phyloP scores from a whole-genome alignment of 495 filamentous ascomycete species.

The Daldinia childiae region DNA sequence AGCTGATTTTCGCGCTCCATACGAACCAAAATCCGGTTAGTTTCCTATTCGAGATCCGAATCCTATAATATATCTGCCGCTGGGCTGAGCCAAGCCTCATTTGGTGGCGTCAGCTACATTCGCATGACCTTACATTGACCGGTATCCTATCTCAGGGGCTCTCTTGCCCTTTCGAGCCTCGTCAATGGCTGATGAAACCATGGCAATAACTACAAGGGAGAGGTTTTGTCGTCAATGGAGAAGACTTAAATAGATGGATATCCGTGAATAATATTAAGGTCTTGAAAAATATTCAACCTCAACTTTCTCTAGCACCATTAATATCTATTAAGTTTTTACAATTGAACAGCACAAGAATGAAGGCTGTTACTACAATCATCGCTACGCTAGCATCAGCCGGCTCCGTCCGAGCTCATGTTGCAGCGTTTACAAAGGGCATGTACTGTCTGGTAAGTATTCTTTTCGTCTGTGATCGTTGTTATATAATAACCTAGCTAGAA shows the following conservation, averaged over 20 bases:
- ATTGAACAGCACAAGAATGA: conserved; percentile 14
- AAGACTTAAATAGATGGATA: conserved; percentile 1
- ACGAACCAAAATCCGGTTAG: background rate
- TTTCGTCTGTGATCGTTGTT: background rate
- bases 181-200: background rate
- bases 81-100: conserved; percentile 6
- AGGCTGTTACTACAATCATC: conserved; percentile 10
- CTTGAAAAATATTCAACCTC: background rate
- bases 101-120: conserved; percentile 28
- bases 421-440: conserved; percentile 60
- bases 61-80: background rate
- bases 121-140: background rate
- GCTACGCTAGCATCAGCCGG: conserved; percentile 40
- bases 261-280: background rate
- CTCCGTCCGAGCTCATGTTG: conserved; percentile 52
- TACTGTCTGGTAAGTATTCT: conserved; percentile 49
- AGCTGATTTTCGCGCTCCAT: background rate
- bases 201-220: background rate
- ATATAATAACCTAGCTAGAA: conserved; percentile 17
- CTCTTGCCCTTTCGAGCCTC: background rate
- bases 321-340: background rate
- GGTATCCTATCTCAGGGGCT: background rate
- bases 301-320: background rate
- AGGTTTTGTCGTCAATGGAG: background rate
- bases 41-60: background rate